Evolutionary conservation across 2,329 filamentous ascomycete species (phyloP).

Genomic region (Colletotrichum sp.): DNA sequence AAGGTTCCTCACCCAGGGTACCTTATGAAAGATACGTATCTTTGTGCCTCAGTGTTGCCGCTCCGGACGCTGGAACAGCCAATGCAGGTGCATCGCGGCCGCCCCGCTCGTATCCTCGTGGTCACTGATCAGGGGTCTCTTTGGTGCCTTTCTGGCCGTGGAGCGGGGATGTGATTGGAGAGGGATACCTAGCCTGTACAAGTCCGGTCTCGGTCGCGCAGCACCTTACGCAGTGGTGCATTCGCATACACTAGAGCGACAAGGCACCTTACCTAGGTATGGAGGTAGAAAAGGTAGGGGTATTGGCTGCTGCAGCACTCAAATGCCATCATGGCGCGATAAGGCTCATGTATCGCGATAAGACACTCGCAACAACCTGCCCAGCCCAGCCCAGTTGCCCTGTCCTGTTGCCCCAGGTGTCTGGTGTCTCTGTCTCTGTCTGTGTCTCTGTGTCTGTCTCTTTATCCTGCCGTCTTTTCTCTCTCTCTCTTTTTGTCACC

Average conservation of each 20-base stretch:
- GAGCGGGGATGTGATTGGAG: conserved; percentile 1
- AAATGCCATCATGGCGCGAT: conserved; percentile 24
- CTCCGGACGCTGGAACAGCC: conserved; percentile 17
- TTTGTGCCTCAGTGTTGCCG: background rate
- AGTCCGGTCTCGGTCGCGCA: conserved; percentile 16
- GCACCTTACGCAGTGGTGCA: background rate
- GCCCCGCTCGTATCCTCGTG: conserved; percentile 19
- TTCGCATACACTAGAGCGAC: background rate
- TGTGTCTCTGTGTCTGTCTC: background rate
- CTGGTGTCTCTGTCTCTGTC: background rate
- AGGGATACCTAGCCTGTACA: conserved; percentile 19
- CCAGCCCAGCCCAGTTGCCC: background rate
- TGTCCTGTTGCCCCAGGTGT: background rate
- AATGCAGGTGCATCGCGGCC: conserved; percentile 23
- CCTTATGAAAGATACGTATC: background rate
- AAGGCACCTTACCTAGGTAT: background rate
- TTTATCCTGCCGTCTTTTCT: background rate
- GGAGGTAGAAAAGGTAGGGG: background rate
- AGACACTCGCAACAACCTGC: background rate
- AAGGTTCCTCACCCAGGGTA: background rate
- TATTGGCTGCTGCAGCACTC: conserved; percentile 10
- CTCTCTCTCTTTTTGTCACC: background rate
- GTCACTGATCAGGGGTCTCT: conserved; percentile 17
- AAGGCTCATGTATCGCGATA: conserved; percentile 22
- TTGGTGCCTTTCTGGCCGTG: background rate